Base-by-base conservation (phyloP, 2,329 filamentous ascomycete genomes). In the Coniochaeta pulveracea region DNA sequence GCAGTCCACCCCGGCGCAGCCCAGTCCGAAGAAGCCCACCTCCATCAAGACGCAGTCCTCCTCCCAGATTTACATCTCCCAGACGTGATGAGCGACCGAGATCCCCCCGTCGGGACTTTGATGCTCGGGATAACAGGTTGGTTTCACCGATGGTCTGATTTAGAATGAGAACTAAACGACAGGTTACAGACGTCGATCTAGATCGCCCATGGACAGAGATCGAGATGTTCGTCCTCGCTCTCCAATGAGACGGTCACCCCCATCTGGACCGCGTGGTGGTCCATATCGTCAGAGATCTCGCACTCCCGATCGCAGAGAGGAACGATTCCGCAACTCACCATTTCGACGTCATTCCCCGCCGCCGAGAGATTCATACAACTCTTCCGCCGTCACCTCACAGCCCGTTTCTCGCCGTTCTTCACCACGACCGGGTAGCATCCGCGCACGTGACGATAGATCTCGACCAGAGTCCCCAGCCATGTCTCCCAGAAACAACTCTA, bases 271-370 rank as follows among this genome's bases (percentile, higher is more conserved):
- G 8, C 57, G 63, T 24, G 61, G 55, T n/a, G 54, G 43, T 35
- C 56, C 62, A 3, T 75, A 69, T 42, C 60, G 70, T 35, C 65
- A 60, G n/a, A 63, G 68, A 21, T 72, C 69, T 26, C 61, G 68
- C 26, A 69, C 61, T 29, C 58, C 60, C 10, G 63, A 63, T 31
- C 63, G 69, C 26, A 61, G 66, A 27, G 66, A 61, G 19, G 60
- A 60, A 37, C 52, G 56, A n/a, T 59, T 53, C 35, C 46, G 38
- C 23, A 40, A 39, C 10, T 50, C 60, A 15, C 52, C 60, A 3
- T 61, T 57, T 40, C 56, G 67, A 44, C 63, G 68, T 23, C 55
- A 56, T 11, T 67, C 67, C 6, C 67, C 64, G 4, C 56, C 43
- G n/a, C 40, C 57, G 10, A 58, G 64, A 35, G 66, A 71, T 23